phyloP scores from a whole-genome alignment of 768 basidiomycete genomes.

The Phanerodontia chrysosporium region DNA sequence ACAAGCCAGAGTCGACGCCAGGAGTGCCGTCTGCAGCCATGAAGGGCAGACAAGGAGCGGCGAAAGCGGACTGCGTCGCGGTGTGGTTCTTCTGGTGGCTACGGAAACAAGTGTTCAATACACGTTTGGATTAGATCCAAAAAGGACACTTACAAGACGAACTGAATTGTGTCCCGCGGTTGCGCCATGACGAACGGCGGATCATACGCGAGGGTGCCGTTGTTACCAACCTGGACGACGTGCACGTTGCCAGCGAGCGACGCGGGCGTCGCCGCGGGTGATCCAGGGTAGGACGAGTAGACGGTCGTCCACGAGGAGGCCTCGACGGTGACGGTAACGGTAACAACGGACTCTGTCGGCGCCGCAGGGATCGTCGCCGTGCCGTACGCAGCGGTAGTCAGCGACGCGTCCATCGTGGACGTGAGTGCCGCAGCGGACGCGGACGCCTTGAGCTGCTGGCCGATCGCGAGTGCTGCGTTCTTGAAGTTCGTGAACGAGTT shows the following conservation, averaged over 20 bases:
- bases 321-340: constrained; percentile 37
- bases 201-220: constrained; percentile 42
- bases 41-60: constrained; percentile 49
- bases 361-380: constrained; percentile 47
- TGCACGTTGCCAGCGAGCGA: constrained; percentile 42
- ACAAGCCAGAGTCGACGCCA: constrained; percentile 61
- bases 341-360: constrained; percentile 38
- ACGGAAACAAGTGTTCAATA: constrained; percentile 7
- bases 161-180: constrained; percentile 52
- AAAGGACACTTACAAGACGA: constrained; percentile 49
- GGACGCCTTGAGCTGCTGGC: constrained; percentile 43
- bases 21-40: constrained; percentile 27
- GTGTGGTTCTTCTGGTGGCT: constrained; percentile 68
- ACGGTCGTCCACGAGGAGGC: constrained; percentile 50
- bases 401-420: constrained; percentile 18
- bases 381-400: constrained; percentile 45
- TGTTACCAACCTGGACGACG: constrained; percentile 53
- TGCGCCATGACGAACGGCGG: constrained; percentile 46
- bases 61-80: constrained; percentile 60
- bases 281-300: constrained; percentile 52
- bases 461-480: constrained; percentile 50
- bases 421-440: constrained; percentile 31
- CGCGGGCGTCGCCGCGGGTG: constrained; percentile 50
- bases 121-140: no score
- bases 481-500: constrained; percentile 65